A percentile compares a stretch with the other conserved stretches of the same genome.
Evolutionary conservation across 2,329 filamentous ascomycete genomes (phyloP).

Genomic region (Neopestalotiopsis sp.): DNA sequence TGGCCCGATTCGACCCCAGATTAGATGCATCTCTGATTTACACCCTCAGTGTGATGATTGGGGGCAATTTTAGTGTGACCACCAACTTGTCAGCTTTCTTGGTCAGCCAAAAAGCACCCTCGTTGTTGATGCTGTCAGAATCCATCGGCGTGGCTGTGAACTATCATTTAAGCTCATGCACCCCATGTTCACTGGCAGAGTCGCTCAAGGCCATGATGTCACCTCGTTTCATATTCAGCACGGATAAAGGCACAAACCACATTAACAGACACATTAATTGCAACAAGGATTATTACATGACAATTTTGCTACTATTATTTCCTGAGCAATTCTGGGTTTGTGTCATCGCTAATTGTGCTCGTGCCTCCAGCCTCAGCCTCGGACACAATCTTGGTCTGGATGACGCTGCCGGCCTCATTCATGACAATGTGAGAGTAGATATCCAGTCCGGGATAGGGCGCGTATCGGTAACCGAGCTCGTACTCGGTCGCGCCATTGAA

Average conservation of each 20-base stretch:
- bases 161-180: background rate
- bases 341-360: constrained; percentile 52
- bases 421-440: constrained; percentile 53
- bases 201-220: background rate
- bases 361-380: constrained; percentile 57
- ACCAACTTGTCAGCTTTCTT: too few species aligned
- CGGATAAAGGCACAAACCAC: background rate
- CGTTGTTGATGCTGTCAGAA: background rate
- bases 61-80: too few species aligned
- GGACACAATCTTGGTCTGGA: constrained; percentile 55
- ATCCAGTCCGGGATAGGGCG: constrained; percentile 53
- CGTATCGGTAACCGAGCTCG: constrained; percentile 59
- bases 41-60: too few species aligned
- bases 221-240: constrained; percentile 6
- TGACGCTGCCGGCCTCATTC: constrained; percentile 50
- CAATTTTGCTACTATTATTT: constrained; percentile 2
- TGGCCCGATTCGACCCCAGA: too few species aligned
- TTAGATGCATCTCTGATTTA: too few species aligned
- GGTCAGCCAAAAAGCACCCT: too few species aligned
- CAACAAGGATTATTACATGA: background rate
- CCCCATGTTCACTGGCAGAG: background rate
- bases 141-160: background rate
- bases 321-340: constrained; percentile 18
- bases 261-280: background rate
- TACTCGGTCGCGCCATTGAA: constrained; percentile 49